These are phyloP conservation scores for Cytospora piceicola DNA, from an alignment of 2,329 filamentous ascomycete species.

Conservation along the genomic window DNA sequence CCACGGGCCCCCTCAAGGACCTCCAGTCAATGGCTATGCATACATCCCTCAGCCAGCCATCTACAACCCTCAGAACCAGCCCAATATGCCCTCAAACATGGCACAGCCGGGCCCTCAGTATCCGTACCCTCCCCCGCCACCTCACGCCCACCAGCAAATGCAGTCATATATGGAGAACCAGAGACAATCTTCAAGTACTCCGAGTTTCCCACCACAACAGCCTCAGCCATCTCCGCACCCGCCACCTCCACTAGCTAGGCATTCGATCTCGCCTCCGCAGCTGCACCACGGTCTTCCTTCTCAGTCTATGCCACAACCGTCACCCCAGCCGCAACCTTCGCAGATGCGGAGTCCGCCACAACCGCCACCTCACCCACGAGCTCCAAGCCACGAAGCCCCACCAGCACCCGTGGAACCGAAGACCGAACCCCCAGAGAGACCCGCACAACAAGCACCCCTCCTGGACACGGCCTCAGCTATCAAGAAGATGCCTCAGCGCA, in stretches of 20 bases:
- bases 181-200: slow-evolving; percentile 73
- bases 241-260: slow-evolving; percentile 48
- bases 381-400: slow-evolving; percentile 54
- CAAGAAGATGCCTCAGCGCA: slow-evolving; percentile 72
- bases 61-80: slow-evolving; percentile 69
- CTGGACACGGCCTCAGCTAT: slow-evolving; percentile 57
- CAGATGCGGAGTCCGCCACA: slow-evolving; percentile 41
- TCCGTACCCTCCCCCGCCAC: slow-evolving; percentile 43
- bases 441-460: slow-evolving; percentile 46
- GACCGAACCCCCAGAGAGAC: slow-evolving; percentile 48
- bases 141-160: slow-evolving; percentile 47
- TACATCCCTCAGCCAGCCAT: slow-evolving; percentile 87
- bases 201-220: slow-evolving; percentile 63
- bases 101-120: slow-evolving; percentile 46
- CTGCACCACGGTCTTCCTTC: slow-evolving; percentile 54
- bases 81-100: slow-evolving; percentile 45
- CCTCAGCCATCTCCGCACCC: slow-evolving; percentile 59
- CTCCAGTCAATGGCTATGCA: slow-evolving; percentile 68
- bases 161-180: slow-evolving; percentile 73
- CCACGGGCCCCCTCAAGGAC: slow-evolving; percentile 45
- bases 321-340: slow-evolving; percentile 60
- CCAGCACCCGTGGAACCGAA: slow-evolving; percentile 56
- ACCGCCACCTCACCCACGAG: slow-evolving; percentile 52
- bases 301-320: slow-evolving; percentile 52
- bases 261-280: slow-evolving; percentile 64